Evolutionary conservation across 1,284 basidiomycete genomes (phyloP), one percentile per base, ranked within the genome.

Genomic region (Dichomitus squalens): DNA sequence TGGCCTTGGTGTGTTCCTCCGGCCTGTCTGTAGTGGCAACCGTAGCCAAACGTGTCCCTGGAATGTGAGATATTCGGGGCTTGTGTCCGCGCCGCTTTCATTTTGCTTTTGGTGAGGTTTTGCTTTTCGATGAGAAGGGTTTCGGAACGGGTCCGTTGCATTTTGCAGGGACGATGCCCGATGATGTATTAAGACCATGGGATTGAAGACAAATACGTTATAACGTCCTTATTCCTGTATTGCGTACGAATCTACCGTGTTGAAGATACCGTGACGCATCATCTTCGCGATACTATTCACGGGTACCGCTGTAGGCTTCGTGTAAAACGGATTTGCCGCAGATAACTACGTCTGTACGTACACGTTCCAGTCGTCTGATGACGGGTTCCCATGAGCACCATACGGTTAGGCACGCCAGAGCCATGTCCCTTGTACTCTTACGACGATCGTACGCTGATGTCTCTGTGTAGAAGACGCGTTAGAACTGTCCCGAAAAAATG

Each of bases 1-100:
- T 71, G 60, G 70, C 72, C 3, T 53, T 68, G 1, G 66, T 70
- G 18, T 68, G 66, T 50, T 67, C 68, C 1, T 56, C 68, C n/a
- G 71, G 64, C 3, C 60, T 72, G 7, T 43, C 64, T 9, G 65
- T 70, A 21, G 66, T 72, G 20, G 27, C 55, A 6, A 49, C n/a
- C 14, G 66, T 53, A 20, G 44, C 44, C 14, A 18, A 31, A 18
- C 44, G 44, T 31, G 44, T 47, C 8, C 29, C 7, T 2, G 44
- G 29, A 14, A 0, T 47, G 44, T 33, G 18, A 31, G 44, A 46
- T 46, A 25, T 8, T 56, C 66, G 0, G 48, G 53, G 20, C 58
- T 58, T 16, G 48, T 55, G 11, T 41, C 57, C 9, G 5, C 16
- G 35, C n/a, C 12, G 4, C 4, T 36, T 9, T 36, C 4, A n/a